Evolutionary conservation across 176 grass and related monocot species (phyloP), one percentile per base, ranked within the genome.

Genomic region (bread wheat (Triticum aestivum)): DNA sequence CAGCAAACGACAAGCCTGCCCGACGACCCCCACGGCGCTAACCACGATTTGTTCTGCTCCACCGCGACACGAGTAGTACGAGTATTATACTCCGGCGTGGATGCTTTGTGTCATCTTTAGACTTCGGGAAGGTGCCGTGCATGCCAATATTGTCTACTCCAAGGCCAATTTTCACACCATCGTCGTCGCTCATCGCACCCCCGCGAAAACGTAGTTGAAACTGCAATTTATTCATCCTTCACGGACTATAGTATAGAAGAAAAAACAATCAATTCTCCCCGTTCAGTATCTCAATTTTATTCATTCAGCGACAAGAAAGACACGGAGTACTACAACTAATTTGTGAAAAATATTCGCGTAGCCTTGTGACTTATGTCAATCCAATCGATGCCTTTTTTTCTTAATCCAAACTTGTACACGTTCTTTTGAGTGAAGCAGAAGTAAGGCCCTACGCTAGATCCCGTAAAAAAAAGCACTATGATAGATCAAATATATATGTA

Each of bases 1-100:
- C 92, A 89, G 77, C 87, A 85, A 92, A 38, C 58, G 92, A 94
- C 89, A 90, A 84, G 61, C 45, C 64, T 52, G 6, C 15, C 74
- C 75, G 68, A 75, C 73, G 73, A 79, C 49, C 65, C 78, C 79
- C 54, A 39, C 71, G 73, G 88, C 88, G 72, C 79, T 37, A 62
- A 58, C 20, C 88, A 65, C 73, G 79, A 83, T 70, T 54, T 42
- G 62, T 58, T 30, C 71, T 20, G 32, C 82, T 2, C 59, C 24
- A 34, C 33, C 12, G 61, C n/a, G 33, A 76, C n/a, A 26, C 75
- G 1, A 30, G 33, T 49, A 21, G 41, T 42, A 42, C 41, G 45
- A 18, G 4, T 9, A 10, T 5, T 58, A 34, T 21, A 11, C 3
- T 78, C 10, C n/a, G 2, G 59, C 2, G 14, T 20, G 14, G 38